Evolutionary conservation across 805 yeast species (phyloP).

Genomic region (Maudiozyma serrabonitensis): DNA sequence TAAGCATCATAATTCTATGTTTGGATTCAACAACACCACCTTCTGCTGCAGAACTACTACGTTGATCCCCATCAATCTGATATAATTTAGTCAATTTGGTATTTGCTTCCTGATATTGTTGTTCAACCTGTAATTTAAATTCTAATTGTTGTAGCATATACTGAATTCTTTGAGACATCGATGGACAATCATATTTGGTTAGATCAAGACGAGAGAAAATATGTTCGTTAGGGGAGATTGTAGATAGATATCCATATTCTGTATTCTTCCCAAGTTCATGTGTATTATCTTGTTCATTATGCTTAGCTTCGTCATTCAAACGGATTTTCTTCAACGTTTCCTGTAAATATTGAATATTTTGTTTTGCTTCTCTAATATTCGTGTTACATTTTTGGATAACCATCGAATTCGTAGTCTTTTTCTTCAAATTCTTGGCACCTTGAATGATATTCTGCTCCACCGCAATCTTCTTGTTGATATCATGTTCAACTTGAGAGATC

Average conservation of each 20-base stretch:
- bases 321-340: slow-evolving; percentile 58
- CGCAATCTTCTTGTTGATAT: slow-evolving; percentile 76
- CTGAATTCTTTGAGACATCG: slow-evolving; percentile 88
- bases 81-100: slow-evolving; percentile 81
- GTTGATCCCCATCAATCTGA: slow-evolving; percentile 83
- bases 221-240: slow-evolving; percentile 28
- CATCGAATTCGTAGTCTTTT: slow-evolving; percentile 64
- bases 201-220: slow-evolving; percentile 64
- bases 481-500: slow-evolving; percentile 33
- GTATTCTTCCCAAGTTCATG: slow-evolving; percentile 5
- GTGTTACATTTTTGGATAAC: slow-evolving; percentile 89
- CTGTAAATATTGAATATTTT: slow-evolving; percentile 81
- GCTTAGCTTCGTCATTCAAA: slow-evolving; percentile 9
- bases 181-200: slow-evolving; percentile 86
- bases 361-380: slow-evolving; percentile 82
- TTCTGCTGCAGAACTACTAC: slow-evolving; percentile 78
- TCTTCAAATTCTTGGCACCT: slow-evolving; percentile 76
- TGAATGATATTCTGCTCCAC: slow-evolving; percentile 79
- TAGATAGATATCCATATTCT: slow-evolving; percentile 30
- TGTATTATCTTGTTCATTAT: slow-evolving; percentile 3
- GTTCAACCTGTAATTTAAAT: slow-evolving; percentile 87
- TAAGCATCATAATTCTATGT: slow-evolving; percentile 74
- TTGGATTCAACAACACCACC: slow-evolving; percentile 78
- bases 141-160: slow-evolving; percentile 92
- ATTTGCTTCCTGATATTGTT: slow-evolving; percentile 86